Conservation (phyloP, 2,329 filamentous ascomycete species). For the Chaetomium sp. region DNA sequence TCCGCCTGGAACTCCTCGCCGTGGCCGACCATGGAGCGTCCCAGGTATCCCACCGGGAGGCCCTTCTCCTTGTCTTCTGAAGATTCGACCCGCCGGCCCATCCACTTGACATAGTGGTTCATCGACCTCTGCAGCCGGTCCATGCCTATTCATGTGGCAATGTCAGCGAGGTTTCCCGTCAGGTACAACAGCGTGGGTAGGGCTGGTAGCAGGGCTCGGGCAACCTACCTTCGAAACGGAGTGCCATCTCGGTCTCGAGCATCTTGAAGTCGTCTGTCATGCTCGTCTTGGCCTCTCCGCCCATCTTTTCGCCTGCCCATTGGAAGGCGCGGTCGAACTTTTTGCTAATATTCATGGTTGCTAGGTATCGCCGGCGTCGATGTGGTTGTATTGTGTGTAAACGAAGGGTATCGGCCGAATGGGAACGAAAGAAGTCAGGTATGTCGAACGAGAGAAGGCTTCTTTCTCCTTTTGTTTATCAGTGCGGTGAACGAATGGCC, state of each 20-base stretch:
- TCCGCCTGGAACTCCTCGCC: slow-evolving; percentile 89
- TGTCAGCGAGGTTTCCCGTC: no score
- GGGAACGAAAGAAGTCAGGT: no score
- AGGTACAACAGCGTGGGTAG: no score
- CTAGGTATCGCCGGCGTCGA: not conserved
- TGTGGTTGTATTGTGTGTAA: not conserved
- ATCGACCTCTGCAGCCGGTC: slow-evolving; percentile 83
- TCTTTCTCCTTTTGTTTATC: no score
- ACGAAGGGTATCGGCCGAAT: not conserved
- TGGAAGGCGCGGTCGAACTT: slow-evolving; percentile 94
- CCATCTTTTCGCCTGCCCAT: slow-evolving; percentile 98
- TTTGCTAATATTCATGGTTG: slow-evolving; percentile 57
- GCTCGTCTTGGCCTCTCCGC: slow-evolving; percentile 77
- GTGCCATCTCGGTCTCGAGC: slow-evolving; percentile 81
- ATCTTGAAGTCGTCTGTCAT: slow-evolving; percentile 87
- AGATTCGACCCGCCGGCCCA: slow-evolving; percentile 74
- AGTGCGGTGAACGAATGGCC: not conserved
- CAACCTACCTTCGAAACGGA: slow-evolving; percentile 74
- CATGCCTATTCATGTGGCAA: slow-evolving; percentile 56
- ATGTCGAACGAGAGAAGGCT: no score
- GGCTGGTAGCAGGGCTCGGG: not conserved
- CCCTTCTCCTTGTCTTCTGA: slow-evolving; percentile 81
- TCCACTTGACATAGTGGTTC: slow-evolving; percentile 78
- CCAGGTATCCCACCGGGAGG: slow-evolving; percentile 70
- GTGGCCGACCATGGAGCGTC: slow-evolving; percentile 78